Evolutionary conservation across 768 basidiomycete species (phyloP), one percentile per base, ranked within the genome.

Genomic region (Epithele typhae): DNA sequence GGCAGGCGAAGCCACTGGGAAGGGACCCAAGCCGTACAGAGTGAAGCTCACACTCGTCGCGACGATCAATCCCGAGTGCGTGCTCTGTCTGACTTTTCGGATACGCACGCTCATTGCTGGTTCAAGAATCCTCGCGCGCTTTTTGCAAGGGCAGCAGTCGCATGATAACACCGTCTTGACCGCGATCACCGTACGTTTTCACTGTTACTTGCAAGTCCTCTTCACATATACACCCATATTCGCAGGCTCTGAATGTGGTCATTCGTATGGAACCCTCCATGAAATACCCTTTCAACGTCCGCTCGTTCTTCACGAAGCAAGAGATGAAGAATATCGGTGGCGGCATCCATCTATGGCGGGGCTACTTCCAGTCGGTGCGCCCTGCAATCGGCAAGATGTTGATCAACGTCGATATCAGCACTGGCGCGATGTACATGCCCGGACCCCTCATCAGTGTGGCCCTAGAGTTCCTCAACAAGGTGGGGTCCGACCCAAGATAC

Each of bases 41-140:
- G 74, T 91, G 34, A 73, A 67, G 37, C 55, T 91, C 70, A 65
- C 81, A 68, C 52, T 88, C 61, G 67, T 89, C 75, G 52, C 83
- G 71, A 56, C 95, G 74, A 68, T 97, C 85, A 51, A 97, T 82
- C 66, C 96, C 81, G 48, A 98, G 83, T 43, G 84, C 70, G 62
- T 87, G 2, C 38, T 46, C 38, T 15, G 12, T 25, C 42, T 47
- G 39, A 24, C 32, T 37, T 18, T 22, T 32, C 18, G 10, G 2
- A n/a, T 45, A 25, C 51, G 34, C 15, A 11, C 19, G 27, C 32
- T 49, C 21, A 34, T 25, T 23, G 6, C 5, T 7, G 18, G 44
- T 15, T 50, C 15, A 47, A 90, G 87, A 53, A 72, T 86, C 0
- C 68, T 89, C 1, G 64, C 72, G 3, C 76, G 79, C 0, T 90